Evolutionary conservation across 2,329 filamentous ascomycete species (phyloP).

Genomic region (Davidsoniella eucalypti): DNA sequence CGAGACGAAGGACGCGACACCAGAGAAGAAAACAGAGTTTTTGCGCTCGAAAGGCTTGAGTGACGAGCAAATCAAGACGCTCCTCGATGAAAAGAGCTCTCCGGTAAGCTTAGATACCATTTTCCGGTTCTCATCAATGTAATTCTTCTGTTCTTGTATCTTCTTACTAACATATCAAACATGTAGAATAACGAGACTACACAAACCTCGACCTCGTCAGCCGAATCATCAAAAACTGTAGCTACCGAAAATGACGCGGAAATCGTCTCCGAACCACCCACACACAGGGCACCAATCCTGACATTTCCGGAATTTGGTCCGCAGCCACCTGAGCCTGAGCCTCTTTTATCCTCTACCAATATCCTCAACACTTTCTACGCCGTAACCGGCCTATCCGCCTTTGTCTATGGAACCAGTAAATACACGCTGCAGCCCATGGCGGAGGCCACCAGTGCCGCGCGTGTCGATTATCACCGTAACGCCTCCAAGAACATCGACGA

Average conservation of each 20-base stretch:
- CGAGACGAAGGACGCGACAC: constrained; percentile 48
- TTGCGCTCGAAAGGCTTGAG: constrained; percentile 60
- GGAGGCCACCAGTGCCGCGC: constrained; percentile 33
- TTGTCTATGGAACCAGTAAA: constrained; percentile 55
- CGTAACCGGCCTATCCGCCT: constrained; percentile 39
- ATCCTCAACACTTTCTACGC: constrained; percentile 44
- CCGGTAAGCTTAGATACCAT: background rate
- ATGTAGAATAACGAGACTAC: background rate
- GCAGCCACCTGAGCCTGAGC: constrained; percentile 36
- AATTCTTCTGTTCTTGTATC: background rate
- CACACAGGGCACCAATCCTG: constrained; percentile 41
- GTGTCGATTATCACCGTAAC: constrained; percentile 34
- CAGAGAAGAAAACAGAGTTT: constrained; percentile 60
- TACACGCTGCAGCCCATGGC: constrained; percentile 51
- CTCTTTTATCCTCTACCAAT: constrained; percentile 43
- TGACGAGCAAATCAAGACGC: constrained; percentile 47
- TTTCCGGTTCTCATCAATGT: background rate
- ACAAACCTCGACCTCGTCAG: background rate
- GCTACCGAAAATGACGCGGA: background rate
- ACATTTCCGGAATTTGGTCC: constrained; percentile 56
- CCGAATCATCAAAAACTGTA: constrained; percentile 7
- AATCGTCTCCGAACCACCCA: background rate
- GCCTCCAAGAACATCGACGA: constrained; percentile 28
- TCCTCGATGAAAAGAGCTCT: constrained; percentile 30
- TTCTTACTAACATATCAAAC: background rate